Conservation (phyloP, 495 filamentous ascomycete species). For the Rostrohypoxylon terebratum region DNA sequence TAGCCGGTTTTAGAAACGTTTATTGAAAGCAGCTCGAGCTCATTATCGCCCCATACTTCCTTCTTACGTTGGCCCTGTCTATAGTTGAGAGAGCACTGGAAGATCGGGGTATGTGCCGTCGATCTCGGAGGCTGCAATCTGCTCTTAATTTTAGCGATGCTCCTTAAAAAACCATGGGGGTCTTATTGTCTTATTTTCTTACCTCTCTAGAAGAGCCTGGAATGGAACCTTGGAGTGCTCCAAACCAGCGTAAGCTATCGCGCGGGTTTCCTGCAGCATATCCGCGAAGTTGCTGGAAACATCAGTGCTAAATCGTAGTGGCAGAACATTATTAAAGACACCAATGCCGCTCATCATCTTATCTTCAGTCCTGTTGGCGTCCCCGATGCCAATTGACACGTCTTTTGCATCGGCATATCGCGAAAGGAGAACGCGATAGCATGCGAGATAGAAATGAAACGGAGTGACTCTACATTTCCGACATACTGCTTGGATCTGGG, state of each 20-base stretch:
- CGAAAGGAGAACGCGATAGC: constrained; percentile 39
- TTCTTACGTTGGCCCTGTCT: constrained; percentile 20
- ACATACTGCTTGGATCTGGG: constrained; percentile 25
- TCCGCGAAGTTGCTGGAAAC: constrained; percentile 23
- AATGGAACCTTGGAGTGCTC: constrained; percentile 50
- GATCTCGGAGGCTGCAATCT: not conserved
- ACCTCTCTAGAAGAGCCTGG: constrained; percentile 48
- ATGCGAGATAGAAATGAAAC: constrained; percentile 52
- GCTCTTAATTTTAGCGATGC: not conserved
- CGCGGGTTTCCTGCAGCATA: constrained; percentile 22
- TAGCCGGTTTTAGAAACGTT: not conserved
- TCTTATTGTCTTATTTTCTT: not conserved
- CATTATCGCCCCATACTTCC: not conserved
- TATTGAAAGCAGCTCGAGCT: not conserved
- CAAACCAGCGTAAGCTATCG: constrained; percentile 30
- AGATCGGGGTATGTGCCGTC: constrained; percentile 47
- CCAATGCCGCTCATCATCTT: constrained; percentile 54
- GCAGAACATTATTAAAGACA: constrained; percentile 61
- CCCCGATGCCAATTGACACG: constrained; percentile 50
- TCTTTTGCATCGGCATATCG: constrained; percentile 43
- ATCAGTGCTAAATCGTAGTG: constrained; percentile 52
- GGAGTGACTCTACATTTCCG: constrained; percentile 21
- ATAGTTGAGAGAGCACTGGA: constrained; percentile 58
- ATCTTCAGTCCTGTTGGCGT: constrained; percentile 49
- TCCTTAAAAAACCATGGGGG: not conserved